phyloP scores from a whole-genome alignment of 495 filamentous ascomycete genomes.

The Neurospora sp. region DNA sequence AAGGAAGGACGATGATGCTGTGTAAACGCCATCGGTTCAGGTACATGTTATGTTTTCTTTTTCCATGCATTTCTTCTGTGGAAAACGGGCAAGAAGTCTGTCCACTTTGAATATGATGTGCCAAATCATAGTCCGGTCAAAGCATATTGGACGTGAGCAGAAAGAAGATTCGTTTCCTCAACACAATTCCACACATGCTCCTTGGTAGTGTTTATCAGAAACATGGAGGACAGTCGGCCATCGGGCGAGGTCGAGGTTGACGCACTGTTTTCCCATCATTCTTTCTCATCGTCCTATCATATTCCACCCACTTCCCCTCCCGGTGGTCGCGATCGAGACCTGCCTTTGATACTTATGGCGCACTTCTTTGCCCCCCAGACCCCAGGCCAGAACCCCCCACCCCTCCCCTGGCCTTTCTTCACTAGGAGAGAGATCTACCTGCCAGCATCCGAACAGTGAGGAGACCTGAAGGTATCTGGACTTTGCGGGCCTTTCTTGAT shows the following conservation, averaged over 20 bases:
- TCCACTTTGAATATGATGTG: neutral
- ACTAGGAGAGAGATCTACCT: neutral
- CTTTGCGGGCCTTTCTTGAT: neutral
- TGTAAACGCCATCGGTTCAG: neutral
- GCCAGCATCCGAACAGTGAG: neutral
- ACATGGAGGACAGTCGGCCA: neutral
- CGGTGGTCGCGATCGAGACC: neutral
- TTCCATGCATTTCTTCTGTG: neutral
- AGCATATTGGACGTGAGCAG: neutral
- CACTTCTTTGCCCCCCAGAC: neutral
- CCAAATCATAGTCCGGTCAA: neutral
- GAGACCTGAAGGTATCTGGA: neutral
- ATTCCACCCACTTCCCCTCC: neutral
- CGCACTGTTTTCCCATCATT: neutral
- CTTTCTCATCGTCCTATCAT: neutral
- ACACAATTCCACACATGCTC: neutral
- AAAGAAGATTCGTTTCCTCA: neutral
- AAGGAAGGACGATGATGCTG: neutral
- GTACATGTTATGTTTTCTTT: neutral
- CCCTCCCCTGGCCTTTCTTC: neutral
- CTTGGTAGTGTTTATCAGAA: neutral
- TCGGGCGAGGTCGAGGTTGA: neutral
- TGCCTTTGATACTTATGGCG: neutral
- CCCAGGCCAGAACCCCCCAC: neutral
- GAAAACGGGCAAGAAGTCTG: neutral